phyloP scores from a whole-genome alignment of 306 rosid species.

The Trichosanthes cucumerina region DNA sequence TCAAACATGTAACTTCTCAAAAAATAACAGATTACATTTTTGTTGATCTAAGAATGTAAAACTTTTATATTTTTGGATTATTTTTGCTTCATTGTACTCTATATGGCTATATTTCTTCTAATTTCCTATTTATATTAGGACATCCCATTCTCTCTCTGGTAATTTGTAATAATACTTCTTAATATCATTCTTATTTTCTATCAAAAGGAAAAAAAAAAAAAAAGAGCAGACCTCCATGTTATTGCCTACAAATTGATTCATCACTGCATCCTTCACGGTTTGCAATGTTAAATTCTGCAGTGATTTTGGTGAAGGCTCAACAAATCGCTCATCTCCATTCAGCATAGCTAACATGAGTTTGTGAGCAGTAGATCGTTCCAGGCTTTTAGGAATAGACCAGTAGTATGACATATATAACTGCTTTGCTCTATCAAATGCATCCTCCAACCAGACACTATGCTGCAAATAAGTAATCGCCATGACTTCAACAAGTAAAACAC shows the following conservation, averaged over 20 bases:
- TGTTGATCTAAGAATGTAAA: not conserved
- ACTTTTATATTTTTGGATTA: not conserved
- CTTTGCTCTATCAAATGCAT: constrained; percentile 93
- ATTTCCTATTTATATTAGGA: not conserved
- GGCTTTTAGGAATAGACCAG: constrained; percentile 95
- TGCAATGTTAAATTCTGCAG: constrained; percentile 76
- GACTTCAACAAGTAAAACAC: not conserved
- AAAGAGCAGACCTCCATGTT: constrained; percentile 80
- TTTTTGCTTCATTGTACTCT: not conserved
- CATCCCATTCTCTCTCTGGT: not conserved
- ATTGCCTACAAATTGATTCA: constrained; percentile 82
- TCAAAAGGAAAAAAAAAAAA: constrained; percentile 1
- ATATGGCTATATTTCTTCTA: not conserved
- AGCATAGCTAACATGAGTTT: constrained; percentile 97
- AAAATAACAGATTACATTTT: constrained; percentile 6
- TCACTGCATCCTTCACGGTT: constrained; percentile 81
- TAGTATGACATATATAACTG: constrained; percentile 88
- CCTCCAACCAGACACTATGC: constrained; percentile 99
- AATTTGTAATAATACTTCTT: not conserved
- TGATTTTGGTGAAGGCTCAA: constrained; percentile 87
- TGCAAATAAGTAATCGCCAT: constrained; percentile 35
- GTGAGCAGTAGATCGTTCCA: constrained; percentile 99
- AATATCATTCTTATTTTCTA: not conserved
- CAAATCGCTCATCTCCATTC: constrained; percentile 91
- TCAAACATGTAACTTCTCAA: constrained; percentile 13